Conservation (phyloP, 805 yeast genomes). For the Candida endomychidarum region DNA sequence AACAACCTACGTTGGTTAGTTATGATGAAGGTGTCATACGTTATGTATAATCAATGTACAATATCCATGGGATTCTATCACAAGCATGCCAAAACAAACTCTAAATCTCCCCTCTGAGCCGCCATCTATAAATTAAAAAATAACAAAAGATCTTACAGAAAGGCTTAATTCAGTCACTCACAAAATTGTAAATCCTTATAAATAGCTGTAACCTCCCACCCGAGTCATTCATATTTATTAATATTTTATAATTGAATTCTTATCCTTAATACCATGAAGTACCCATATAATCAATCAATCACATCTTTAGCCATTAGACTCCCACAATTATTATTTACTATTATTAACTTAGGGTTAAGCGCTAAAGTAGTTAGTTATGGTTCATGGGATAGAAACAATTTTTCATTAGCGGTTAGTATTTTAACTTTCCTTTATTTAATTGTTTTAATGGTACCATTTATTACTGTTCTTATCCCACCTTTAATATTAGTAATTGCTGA, state of each 20-base stretch:
- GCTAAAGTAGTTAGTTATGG: conserved; percentile 14
- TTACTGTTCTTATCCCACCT: conserved; percentile 13
- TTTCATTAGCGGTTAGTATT: conserved; percentile 15
- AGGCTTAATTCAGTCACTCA: not conserved
- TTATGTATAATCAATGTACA: too few species aligned
- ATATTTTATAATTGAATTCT: not conserved
- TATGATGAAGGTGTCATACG: too few species aligned
- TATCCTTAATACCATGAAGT: conserved; percentile 1
- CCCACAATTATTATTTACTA: conserved; percentile 18
- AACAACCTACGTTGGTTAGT: too few species aligned
- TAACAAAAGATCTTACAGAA: too few species aligned
- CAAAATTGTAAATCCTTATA: not conserved
- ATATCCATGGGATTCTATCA: too few species aligned
- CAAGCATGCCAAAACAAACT: too few species aligned
- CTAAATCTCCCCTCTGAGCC: too few species aligned
- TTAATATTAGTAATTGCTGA: conserved; percentile 18
- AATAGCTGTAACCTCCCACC: not conserved
- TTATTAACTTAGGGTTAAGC: conserved; percentile 18
- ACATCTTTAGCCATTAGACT: conserved; percentile 14
- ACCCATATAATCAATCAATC: conserved; percentile 1
- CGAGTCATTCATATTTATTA: not conserved
- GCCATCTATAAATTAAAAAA: too few species aligned
- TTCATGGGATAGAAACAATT: conserved; percentile 13
- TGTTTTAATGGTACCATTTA: conserved; percentile 12
- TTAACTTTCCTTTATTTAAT: conserved; percentile 14